Evolutionary conservation across 1,284 basidiomycete genomes (phyloP), one percentile per base, ranked within the genome.

Genomic region (Puccinia triticina): DNA sequence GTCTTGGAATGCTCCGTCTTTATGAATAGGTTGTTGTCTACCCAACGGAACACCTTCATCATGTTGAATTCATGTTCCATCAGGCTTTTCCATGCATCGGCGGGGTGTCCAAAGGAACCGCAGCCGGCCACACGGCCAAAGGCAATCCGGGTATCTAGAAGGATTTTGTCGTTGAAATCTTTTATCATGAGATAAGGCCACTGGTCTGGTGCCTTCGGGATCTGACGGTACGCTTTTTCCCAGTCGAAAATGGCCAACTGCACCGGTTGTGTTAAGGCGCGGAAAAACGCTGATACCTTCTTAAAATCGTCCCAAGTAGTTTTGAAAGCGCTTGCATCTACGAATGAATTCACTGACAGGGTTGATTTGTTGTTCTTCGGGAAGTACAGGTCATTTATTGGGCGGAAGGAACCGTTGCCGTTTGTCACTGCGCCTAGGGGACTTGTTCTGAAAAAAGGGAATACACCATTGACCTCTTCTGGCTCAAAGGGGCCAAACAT

Each of bases 221-320:
- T 77, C 18, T 77, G 75, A 1, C 59, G 2, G 16, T 57, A 74
- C 0, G 72, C 72, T 32, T 74, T 74, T 11, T 53, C 72, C 72
- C 72, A 74, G 43, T 74, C 40, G 14, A 77, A 77, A 5, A 43
- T 7, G 23, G 34, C 26, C 34, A 37, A 5, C 37, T 74, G 3
- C 16, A 46, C 48, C 32, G 69, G 69, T 26, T 16, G 1, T 72
- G 3, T 72, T 10, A 14, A 1, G 8, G 29, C 26, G 8, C n/a
- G 2, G 26, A 72, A 72, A n/a, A 72, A 72, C 11, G 0, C 2
- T 40, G 32, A 14, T 23, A 72, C 69, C 2, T 1, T 72, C 1
- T 43, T 50, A n/a, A 72, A 72, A 48, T 72, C 69, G n/a, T 72
- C 69, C 69, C 69, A 50, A 21, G 48, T 50, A 2, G 71, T 73